phyloP scores from a whole-genome alignment of 352 stramenopile genomes.

The Pythium folliculosum region DNA sequence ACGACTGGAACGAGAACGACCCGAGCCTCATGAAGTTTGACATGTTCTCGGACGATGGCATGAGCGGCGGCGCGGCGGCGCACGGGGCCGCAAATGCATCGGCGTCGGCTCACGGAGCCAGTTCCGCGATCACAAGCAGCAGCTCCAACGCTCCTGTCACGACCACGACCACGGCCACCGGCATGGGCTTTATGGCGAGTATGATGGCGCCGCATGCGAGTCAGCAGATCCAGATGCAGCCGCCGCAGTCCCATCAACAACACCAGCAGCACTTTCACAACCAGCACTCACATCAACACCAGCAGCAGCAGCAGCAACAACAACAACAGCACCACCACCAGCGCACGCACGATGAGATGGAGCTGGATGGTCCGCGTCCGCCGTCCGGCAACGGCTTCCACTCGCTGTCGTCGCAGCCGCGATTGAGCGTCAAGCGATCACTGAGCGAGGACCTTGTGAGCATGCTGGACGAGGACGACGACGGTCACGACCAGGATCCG shows the following conservation, averaged over 20 bases:
- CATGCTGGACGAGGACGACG: constrained; percentile 60
- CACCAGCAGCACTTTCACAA: constrained; percentile 14
- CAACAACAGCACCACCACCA: constrained; percentile 25
- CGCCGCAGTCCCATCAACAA: constrained; percentile 26
- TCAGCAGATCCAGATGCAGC: background rate
- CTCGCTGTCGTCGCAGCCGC: constrained; percentile 27
- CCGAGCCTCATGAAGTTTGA: constrained; percentile 69
- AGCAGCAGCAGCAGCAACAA: constrained; percentile 17
- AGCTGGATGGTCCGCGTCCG: constrained; percentile 17
- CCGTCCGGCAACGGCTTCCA: constrained; percentile 20
- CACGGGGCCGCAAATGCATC: background rate
- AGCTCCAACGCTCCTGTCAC: background rate
- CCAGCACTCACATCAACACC: background rate
- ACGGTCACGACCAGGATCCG: constrained; percentile 18
- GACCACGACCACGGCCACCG: background rate
- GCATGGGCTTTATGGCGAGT: constrained; percentile 11
- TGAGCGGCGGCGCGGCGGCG: background rate
- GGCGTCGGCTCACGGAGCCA: background rate
- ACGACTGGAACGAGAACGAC: constrained; percentile 87
- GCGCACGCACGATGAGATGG: constrained; percentile 9
- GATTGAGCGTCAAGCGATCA: constrained; percentile 49
- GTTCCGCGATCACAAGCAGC: background rate
- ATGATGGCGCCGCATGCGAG: constrained; percentile 25
- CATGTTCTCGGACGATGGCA: constrained; percentile 45
- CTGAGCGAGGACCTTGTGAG: constrained; percentile 80